Percentiles rank a stretch among this genome's conserved stretches.
Conservation (phyloP, 345 rosid genomes). For the Populus tremula region DNA sequence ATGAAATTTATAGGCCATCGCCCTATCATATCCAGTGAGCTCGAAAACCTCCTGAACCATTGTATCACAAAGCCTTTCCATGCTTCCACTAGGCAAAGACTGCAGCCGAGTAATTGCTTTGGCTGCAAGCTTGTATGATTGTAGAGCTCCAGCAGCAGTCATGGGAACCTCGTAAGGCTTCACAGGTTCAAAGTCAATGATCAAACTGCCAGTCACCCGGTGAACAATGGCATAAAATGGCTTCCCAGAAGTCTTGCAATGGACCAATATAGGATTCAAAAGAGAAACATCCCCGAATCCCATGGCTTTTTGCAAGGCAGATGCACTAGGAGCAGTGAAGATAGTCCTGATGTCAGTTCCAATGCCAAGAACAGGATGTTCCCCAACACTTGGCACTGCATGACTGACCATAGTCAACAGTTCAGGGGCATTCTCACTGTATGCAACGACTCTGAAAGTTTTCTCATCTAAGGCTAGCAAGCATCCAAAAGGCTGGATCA, state of each 20-base stretch:
- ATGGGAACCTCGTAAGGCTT: conserved; percentile 92
- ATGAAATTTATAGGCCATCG: conserved; percentile 91
- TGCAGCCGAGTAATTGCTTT: conserved; percentile 88
- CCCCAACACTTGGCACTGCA: conserved; percentile 94
- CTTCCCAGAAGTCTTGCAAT: conserved; percentile 91
- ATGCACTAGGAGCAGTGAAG: conserved; percentile 83
- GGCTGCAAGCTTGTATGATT: conserved; percentile 95
- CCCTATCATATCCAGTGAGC: conserved; percentile 95
- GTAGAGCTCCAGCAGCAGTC: conserved; percentile 98
- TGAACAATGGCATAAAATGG: conserved; percentile 92
- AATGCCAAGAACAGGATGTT: conserved; percentile 65
- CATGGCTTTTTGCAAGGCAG: conserved; percentile 81
- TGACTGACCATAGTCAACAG: conserved; percentile 85
- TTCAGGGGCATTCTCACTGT: conserved; percentile 91
- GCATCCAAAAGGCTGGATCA: conserved; percentile 95
- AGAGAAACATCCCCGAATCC: conserved; percentile 87
- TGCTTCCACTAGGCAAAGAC: conserved; percentile 81
- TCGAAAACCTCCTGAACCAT: conserved; percentile 96
- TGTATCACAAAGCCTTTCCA: conserved; percentile 84
- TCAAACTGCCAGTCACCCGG: conserved; percentile 82
- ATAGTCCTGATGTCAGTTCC: conserved; percentile 74
- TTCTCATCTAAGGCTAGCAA: conserved; percentile 89
- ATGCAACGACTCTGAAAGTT: conserved; percentile 78
- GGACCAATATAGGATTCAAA: conserved; percentile 87
- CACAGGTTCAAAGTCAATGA: conserved; percentile 91